Evolutionary conservation across 23 red algal genomes (phyloP), one percentile per base, ranked within the genome.

Genomic region (Gracilaria caudata): DNA sequence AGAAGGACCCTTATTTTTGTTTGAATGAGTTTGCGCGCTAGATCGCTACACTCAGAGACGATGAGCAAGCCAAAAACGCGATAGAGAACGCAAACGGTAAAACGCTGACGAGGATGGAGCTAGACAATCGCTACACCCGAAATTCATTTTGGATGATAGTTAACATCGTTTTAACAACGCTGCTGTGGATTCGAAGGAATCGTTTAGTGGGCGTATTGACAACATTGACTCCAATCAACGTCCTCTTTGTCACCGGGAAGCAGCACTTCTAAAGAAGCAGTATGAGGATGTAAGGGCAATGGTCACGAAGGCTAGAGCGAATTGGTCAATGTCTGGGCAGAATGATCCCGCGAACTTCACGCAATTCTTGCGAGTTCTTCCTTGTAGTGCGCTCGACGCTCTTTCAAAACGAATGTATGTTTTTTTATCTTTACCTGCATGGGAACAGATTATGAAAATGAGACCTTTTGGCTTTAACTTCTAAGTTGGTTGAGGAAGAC

Each of bases 321-420:
- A 46, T n/a, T 73, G 68, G 68, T 73, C 68, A 46, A n/a, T 17
- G 11, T 73, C 68, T 32, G 68, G 68, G 34, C 34, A 73, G 28
- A 73, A 73, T 7, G 68, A 73, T 73, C 68, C 68, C 4, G 20
- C 19, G 8, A 73, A 46, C 35, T 35, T 73, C 34, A 4, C 23
- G 7, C 4, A 9, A 21, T 73, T 73, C 20, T 21, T 73, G 21
- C 68, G 35, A 23, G 4, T 10, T n/a, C 21, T 34, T n/a, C 40
- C 68, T 21, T 32, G 5, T 23, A 25, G 68, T 73, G 68, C 8
- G 34, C 68, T 73, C 19, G 33, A 21, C 28, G 34, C 68, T 3
- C 4, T 9, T 6, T 39, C 35, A n/a, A 73, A 73, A 21, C 68
- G 68, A 23, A 29, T 29, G 20, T 61, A 61, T 61, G 57, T 61